Evolutionary conservation across 1,284 basidiomycete genomes (phyloP), one percentile per base, ranked within the genome.

Genomic region (Nidula niveotomentosa): DNA sequence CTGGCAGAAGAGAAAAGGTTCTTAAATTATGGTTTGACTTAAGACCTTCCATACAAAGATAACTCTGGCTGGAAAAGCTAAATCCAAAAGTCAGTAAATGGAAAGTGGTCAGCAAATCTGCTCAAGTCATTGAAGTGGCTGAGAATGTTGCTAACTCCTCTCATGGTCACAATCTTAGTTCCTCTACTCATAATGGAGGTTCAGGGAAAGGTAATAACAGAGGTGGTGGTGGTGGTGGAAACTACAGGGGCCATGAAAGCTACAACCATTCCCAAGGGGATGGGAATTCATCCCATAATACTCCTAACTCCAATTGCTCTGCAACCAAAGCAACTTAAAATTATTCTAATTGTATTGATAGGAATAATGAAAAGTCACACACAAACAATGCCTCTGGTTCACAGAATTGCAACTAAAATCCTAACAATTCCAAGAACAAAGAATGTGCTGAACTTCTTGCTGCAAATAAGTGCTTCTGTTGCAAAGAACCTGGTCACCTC

Each of bases 21-120:
- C 37, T 62, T 1, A 59, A 62, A 30, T 51, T 70, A 1, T 70
- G 66, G 58, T 54, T 59, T 41, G 59, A 63, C 0, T 56, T 65
- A 17, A 43, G 48, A 1, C 39, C 48, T 0, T 53, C 53, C 5
- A 65, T 66, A 33, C 57, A 62, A 37, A 36, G 45, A 5, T 54
- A 47, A 1, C 49, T 69, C 1, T 65, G 62, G 54, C n/a, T 44
- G 0, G 57, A 61, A 8, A 54, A 56, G 8, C 23, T 62, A 0
- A 61, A 66, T 46, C 65, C 65, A 2, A 62, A 66, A n/a, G 48
- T 51, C 0, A 62, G 64, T 6, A 52, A 48, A 6, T 67, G 64
- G 63, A 52, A 57, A 2, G 54, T 62, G 6, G 57, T 68, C 0
- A 44, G 62, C 5, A 34, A 45, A 0, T 54, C 53, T 13, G 62